Conservation (phyloP, 2,329 filamentous ascomycete genomes). For the Colletotrichum eleusines region DNA sequence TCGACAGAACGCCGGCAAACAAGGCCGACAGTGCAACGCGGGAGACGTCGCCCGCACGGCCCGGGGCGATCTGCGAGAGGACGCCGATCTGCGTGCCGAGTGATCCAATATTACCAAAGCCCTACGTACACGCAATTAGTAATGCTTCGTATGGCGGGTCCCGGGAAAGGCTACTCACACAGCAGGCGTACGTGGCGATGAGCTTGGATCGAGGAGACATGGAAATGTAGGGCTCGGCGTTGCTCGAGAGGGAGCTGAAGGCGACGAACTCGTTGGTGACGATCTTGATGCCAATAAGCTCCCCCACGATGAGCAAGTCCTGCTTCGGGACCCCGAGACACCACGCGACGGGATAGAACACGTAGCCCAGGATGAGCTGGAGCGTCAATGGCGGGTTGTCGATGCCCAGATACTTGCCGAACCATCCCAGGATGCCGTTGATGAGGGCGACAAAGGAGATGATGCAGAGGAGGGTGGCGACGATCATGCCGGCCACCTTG, state of each 20-base stretch:
- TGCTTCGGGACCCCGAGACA: constrained; percentile 69
- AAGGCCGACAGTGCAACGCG: constrained; percentile 33
- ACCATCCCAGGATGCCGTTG: constrained; percentile 79
- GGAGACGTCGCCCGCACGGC: constrained; percentile 31
- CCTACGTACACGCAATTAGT: not conserved
- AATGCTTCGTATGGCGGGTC: not conserved
- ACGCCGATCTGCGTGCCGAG: constrained; percentile 37
- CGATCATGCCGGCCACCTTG: constrained; percentile 81
- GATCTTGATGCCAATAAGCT: constrained; percentile 38
- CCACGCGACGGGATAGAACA: constrained; percentile 80
- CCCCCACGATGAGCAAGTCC: constrained; percentile 27
- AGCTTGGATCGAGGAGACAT: constrained; percentile 36
- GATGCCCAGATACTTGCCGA: constrained; percentile 77
- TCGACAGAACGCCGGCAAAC: constrained; percentile 36
- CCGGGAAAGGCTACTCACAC: constrained; percentile 9
- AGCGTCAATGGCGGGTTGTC: constrained; percentile 68
- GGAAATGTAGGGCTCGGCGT: constrained; percentile 30
- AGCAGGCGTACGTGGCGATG: constrained; percentile 36
- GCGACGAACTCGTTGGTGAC: constrained; percentile 35
- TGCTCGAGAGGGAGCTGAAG: constrained; percentile 34
- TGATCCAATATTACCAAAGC: constrained; percentile 34
- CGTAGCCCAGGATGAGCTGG: constrained; percentile 76
- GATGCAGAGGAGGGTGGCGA: constrained; percentile 78
- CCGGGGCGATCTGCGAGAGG: constrained; percentile 35
- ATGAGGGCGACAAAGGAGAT: constrained; percentile 76